Base-by-base conservation (phyloP, 257 asterid species). In the Gentiana straminea region DNA sequence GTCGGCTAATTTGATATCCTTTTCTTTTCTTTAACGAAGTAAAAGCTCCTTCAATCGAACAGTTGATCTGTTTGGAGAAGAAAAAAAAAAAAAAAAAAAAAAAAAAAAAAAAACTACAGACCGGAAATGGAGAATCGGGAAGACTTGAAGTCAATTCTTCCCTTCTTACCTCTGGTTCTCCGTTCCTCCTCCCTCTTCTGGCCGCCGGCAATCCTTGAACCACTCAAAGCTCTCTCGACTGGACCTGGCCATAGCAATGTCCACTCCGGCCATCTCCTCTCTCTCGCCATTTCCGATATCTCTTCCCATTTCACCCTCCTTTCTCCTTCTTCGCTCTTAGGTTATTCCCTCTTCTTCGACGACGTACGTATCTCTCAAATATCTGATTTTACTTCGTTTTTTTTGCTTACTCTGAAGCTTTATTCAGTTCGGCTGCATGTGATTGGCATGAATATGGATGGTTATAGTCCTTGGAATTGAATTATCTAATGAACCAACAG, bases 161-260 rank as follows among this genome's bases (percentile, higher is more conserved):
- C 96, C 4, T 84, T 55, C 53, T 62, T 87, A 55, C 94, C 94
- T 4, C 55, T 86, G 13, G 64, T 65, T 50, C 73, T 69, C 51
- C 83, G 83, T 13, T 76, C 95, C 5, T 79, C 89, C 11, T 68
- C 84, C 41, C 68, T 81, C 34, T 79, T 74, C 61, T 86, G 94
- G 97, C 86, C 88, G 41, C 79, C 88, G 44, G 48, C 73, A 48
- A 75, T 80, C 48, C 63, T 77, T 33, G 93, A 76, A 66, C 83
- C 93, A n/a, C 86, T 89, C 44, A 81, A 72, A 63, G 70, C 83
- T n/a, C 81, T 89, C 33, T 75, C 90, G 50, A 66, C 58, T 9
- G 97, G 97, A 12, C 94, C 97, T 12, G 61, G 10, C 38, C 75
- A 73, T 68, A 86, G 97, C 77, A 68, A 83, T 49, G 90, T 86